Evolutionary conservation across 75 land plant species (phyloP).

Genomic region (Adiantum capillusveneris): DNA sequence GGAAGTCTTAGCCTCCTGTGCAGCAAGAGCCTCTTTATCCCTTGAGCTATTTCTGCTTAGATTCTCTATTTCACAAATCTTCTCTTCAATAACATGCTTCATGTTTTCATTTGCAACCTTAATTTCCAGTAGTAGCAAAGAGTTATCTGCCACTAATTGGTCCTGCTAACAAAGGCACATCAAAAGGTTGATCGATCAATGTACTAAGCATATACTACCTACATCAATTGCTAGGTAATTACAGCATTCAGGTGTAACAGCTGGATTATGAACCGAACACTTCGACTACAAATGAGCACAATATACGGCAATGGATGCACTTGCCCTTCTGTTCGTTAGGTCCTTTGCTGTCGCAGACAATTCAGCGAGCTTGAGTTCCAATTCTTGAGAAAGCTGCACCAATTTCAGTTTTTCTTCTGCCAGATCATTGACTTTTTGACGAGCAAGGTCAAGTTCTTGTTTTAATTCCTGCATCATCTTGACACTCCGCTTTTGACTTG

Average conservation of each 20-base stretch:
- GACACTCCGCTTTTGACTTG: background rate
- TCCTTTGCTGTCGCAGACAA: background rate
- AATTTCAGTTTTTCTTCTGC: conserved; percentile 1
- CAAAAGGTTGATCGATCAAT: too few relatives aligned
- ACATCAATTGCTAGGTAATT: too few relatives aligned
- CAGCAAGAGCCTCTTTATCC: conserved; percentile 16
- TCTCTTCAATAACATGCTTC: conserved; percentile 18
- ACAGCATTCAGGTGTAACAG: too few relatives aligned
- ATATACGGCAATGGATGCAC: too few relatives aligned
- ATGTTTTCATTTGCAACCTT: conserved; percentile 22
- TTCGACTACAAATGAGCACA: too few relatives aligned
- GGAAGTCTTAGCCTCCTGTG: conserved; percentile 22
- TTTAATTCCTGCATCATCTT: background rate
- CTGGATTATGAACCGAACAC: too few relatives aligned
- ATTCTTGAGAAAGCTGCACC: background rate
- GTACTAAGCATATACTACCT: too few relatives aligned
- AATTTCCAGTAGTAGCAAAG: conserved; percentile 36
- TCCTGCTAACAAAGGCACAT: conserved; percentile 31
- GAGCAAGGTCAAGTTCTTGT: background rate
- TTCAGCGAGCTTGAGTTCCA: background rate
- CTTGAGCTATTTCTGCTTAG: conserved; percentile 23
- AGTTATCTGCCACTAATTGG: conserved; percentile 29
- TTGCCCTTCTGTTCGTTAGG: background rate
- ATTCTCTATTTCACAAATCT: conserved; percentile 32
- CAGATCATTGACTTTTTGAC: background rate